Evolutionary conservation across 768 basidiomycete genomes (phyloP), one percentile per base, ranked within the genome.

Genomic region (Kwoniella sp.): DNA sequence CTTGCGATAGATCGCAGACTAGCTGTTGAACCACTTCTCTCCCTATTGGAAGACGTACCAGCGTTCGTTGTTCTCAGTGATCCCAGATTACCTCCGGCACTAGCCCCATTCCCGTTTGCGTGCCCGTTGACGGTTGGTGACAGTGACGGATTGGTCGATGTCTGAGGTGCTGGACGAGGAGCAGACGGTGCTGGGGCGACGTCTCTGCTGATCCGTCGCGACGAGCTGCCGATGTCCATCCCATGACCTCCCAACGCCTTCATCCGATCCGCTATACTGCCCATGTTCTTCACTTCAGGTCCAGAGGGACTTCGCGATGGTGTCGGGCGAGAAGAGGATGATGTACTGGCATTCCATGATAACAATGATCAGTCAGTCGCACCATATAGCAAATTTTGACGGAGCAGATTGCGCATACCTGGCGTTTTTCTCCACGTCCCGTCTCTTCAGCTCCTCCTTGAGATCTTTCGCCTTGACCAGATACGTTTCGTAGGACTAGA

Each of bases 181-280:
- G 23, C 15, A 26, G 28, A 51, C 5, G 22, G n/a, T 45, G 65
- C 26, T 25, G 51, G 38, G 20, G 84, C 74, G 11, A 84, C 65
- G 70, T 88, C 87, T 65, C 85, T 86, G 48, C 88, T 86, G 55
- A 84, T 76, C 38, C 86, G 85, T 77, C 89, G 90, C 13, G 85
- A 72, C 7, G 66, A 80, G 17, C 84, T 82, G 28, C 84, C 83
- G 20, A 87, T 84, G 12, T 84, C 82, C 74, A 93, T 80, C 1
- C 93, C 93, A 53, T 86, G 87, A 65, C 86, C 87, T 75, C 88
- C 85, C 22, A 95, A 81, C 17, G 89, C 87, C 70, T 85, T 87
- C 81, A 93, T 85, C 55, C 93, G 86, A 82, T 92, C 92, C 26
- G 89, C 89, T 64, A 95, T 91, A 55, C 86, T 88, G 5, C 84